Evolutionary conservation across 768 basidiomycete species (phyloP).

Genomic region (Suillus variegatus): DNA sequence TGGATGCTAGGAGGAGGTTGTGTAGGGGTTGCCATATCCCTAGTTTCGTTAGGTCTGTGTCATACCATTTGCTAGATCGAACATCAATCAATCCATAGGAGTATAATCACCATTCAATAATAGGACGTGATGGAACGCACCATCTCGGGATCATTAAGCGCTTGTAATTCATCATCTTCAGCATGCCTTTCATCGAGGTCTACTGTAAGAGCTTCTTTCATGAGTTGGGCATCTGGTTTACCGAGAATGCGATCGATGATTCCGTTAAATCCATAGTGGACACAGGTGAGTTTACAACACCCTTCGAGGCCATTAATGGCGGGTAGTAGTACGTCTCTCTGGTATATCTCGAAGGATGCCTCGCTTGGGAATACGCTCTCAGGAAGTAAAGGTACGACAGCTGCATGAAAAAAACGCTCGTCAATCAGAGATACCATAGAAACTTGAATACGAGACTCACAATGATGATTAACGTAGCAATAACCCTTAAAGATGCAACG

Average conservation of each 20-base stretch:
- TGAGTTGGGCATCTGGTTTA: conserved; percentile 75
- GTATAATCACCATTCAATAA: conserved; percentile 30
- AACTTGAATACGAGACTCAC: conserved; percentile 42
- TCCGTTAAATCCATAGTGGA: conserved; percentile 29
- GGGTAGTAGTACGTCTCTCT: conserved; percentile 14
- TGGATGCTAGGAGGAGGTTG: conserved; percentile 53
- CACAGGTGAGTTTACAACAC: conserved; percentile 19
- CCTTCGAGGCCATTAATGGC: conserved; percentile 22
- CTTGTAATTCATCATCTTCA: conserved; percentile 62
- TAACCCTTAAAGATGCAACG: conserved; percentile 52
- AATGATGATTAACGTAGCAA: conserved; percentile 50
- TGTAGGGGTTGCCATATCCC: conserved; percentile 81
- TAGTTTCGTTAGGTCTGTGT: conserved; percentile 74
- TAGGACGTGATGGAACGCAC: conserved; percentile 38
- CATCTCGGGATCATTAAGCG: conserved; percentile 88
- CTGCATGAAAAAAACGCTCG: conserved; percentile 14
- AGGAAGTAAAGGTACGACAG: conserved; percentile 22
- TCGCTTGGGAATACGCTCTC: conserved; percentile 16
- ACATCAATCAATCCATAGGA: background rate
- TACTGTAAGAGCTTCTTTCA: conserved; percentile 76
- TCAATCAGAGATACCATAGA: background rate
- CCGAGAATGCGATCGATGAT: conserved; percentile 86
- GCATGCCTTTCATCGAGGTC: conserved; percentile 57
- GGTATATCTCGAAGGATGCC: conserved; percentile 20
- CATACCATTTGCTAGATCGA: background rate